phyloP scores from a whole-genome alignment of 345 rosid genomes.

The Atalantia buxifolia region DNA sequence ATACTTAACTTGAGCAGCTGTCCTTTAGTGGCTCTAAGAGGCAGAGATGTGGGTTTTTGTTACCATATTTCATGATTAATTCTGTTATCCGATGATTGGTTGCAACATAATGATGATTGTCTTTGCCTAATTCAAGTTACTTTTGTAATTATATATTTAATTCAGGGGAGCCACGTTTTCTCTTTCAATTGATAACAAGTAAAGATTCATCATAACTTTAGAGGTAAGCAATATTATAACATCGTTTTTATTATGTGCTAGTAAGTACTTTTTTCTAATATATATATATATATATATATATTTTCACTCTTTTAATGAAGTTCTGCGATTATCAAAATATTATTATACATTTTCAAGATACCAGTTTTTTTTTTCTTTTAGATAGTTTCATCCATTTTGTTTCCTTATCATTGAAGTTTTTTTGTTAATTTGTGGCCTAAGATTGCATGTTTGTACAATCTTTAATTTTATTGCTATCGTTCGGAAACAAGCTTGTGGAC shows the following conservation, averaged over 20 bases:
- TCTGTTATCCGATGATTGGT: conserved; percentile 32
- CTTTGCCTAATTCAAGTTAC: conserved; percentile 28
- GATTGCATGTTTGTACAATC: not conserved
- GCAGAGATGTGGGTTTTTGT: conserved; percentile 27
- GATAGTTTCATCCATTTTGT: not conserved
- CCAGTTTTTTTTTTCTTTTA: not conserved
- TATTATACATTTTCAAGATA: not conserved
- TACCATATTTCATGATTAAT: conserved; percentile 22
- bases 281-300: too few relatives aligned
- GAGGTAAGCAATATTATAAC: not conserved
- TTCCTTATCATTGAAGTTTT: not conserved
- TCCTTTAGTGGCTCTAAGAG: conserved; percentile 37
- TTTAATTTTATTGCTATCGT: not conserved
- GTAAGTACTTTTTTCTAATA: not conserved
- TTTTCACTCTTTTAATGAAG: not conserved
- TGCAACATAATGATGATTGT: conserved; percentile 16
- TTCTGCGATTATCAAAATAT: not conserved
- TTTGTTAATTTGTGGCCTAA: not conserved
- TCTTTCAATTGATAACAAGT: conserved; percentile 4
- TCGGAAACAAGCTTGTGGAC: conserved; percentile 11
- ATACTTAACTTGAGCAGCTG: conserved; percentile 24
- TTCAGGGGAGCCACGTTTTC: conserved; percentile 8
- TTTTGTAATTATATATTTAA: conserved; percentile 3
- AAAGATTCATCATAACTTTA: conserved; percentile 16
- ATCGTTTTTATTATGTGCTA: not conserved